Evolutionary conservation across 495 filamentous ascomycete species (phyloP), one percentile per base, ranked within the genome.

Genomic region (Hyaloscypha finlandica): DNA sequence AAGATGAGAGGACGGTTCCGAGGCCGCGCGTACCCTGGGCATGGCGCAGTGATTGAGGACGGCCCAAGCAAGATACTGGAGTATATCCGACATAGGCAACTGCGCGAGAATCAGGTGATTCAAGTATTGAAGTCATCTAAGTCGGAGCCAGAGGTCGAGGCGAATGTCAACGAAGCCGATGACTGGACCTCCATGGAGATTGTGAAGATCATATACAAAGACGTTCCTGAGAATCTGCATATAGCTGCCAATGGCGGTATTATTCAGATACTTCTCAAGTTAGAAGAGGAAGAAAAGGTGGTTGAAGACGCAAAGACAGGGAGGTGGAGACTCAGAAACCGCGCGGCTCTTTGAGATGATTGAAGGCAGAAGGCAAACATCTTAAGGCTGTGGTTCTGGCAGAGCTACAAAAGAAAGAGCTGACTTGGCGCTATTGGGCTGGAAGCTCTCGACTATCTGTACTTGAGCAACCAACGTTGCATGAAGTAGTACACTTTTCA

Each of bases 21-120:
- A 5, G 90, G 90, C 1, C 81, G 86, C n/a, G 93, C 86, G 4
- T 98, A 97, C 74, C 95, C 95, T 0, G 95, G 90, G 1, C 95
- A 99, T 73, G 95, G 95, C 1, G 81, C 85, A 16, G 87, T 94
- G 14, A 77, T 98, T 14, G 82, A 86, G 51, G 86, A 92, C 57
- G 89, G 87, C 0, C 80, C 75, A 48, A 77, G 74, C 20, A 93
- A 85, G 70, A 86, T 97, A 39, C 63, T 75, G 14, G 92, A 96
- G 76, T 99, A 97, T 73, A 91, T 97, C 57, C 74, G 79, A 67
- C 95, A 99, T 77, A 82, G 94, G 22, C 80, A 87, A 74, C 79
- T 88, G 78, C 83, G 95, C 33, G 95, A 99, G 76, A 81, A 88
- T 33, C 92, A 99, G 75, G 86, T 99, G 0, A 69, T 97, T 12